Percentiles rank a stretch among this genome's conserved stretches.
Conservation (phyloP, 768 basidiomycete genomes). For the Ramaria rubella region DNA sequence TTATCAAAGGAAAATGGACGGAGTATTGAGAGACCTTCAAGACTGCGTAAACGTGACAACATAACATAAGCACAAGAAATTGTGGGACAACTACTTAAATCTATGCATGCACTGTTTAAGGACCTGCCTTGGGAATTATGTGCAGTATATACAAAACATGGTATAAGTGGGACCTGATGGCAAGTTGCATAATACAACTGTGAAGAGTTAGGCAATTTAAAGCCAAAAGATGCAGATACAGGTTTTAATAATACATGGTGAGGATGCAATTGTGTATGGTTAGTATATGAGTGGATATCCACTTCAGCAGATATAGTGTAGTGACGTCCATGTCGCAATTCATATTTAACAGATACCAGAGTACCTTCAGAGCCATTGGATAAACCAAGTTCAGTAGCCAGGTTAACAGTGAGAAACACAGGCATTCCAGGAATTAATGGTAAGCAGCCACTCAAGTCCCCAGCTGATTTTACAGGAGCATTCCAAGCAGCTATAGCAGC, state of each 20-base stretch:
- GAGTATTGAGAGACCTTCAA: constrained; percentile 20
- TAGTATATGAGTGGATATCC: neutral
- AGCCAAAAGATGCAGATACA: neutral
- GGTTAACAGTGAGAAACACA: neutral
- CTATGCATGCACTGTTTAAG: constrained; percentile 20
- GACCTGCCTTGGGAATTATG: too few species aligned
- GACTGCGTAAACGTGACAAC: constrained; percentile 21
- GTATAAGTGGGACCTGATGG: constrained; percentile 20
- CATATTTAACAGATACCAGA: neutral
- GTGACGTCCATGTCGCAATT: neutral
- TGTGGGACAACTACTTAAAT: constrained; percentile 15
- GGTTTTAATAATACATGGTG: neutral
- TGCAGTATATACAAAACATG: constrained; percentile 24
- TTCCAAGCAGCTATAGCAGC: constrained; percentile 3
- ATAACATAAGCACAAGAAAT: constrained; percentile 25
- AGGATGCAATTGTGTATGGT: neutral
- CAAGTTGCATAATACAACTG: neutral
- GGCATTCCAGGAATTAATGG: neutral
- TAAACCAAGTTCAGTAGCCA: neutral
- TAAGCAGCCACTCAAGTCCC: neutral
- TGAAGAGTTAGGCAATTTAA: neutral
- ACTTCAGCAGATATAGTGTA: neutral
- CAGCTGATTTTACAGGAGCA: neutral
- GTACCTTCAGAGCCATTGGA: neutral
- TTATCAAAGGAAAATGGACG: constrained; percentile 18